A percentile compares a stretch with the other conserved stretches of the same genome.
Conservation (phyloP, 129 eudicot species). For the Dittrichia graveolens region DNA sequence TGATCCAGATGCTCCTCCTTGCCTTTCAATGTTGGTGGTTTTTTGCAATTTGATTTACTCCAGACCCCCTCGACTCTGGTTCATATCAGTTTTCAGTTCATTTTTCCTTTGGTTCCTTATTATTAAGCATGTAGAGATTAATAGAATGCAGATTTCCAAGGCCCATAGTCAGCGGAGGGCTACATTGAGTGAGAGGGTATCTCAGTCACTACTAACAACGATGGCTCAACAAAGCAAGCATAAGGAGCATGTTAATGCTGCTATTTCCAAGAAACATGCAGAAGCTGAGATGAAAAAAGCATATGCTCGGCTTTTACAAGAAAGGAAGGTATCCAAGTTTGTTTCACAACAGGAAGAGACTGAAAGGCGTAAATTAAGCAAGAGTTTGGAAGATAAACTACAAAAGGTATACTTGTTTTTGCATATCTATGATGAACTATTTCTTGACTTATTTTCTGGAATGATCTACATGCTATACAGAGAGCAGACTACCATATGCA, state of each 20-base stretch:
- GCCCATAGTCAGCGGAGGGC: slow-evolving; percentile 73
- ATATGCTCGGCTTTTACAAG: slow-evolving; percentile 59
- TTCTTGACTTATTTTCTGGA: slow-evolving; percentile 1
- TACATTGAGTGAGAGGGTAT: slow-evolving; percentile 63
- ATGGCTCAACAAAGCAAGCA: slow-evolving; percentile 22
- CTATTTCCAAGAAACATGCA: slow-evolving; percentile 32
- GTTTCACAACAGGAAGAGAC: slow-evolving; percentile 41
- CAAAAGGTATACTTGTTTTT: slow-evolving; percentile 58
- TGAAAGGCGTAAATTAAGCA: slow-evolving; percentile 56
- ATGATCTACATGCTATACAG: slow-evolving; percentile 25
- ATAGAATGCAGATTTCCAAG: slow-evolving; percentile 45
- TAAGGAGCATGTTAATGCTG: slow-evolving; percentile 16
- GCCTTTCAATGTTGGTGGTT: no score
- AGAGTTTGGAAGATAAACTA: slow-evolving; percentile 62
- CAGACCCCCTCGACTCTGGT: no score
- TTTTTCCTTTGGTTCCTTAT: no score
- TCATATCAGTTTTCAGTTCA: no score
- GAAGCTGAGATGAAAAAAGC: slow-evolving; percentile 36
- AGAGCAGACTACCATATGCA: slow-evolving; percentile 64
- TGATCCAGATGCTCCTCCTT: no score
- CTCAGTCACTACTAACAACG: slow-evolving; percentile 56
- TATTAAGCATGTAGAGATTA: slow-evolving; percentile 5
- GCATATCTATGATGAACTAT: not conserved
- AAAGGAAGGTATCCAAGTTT: slow-evolving; percentile 54
- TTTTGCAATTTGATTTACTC: no score